Conservation (phyloP, 805 yeast species). For the Saccharomyces jurei region DNA sequence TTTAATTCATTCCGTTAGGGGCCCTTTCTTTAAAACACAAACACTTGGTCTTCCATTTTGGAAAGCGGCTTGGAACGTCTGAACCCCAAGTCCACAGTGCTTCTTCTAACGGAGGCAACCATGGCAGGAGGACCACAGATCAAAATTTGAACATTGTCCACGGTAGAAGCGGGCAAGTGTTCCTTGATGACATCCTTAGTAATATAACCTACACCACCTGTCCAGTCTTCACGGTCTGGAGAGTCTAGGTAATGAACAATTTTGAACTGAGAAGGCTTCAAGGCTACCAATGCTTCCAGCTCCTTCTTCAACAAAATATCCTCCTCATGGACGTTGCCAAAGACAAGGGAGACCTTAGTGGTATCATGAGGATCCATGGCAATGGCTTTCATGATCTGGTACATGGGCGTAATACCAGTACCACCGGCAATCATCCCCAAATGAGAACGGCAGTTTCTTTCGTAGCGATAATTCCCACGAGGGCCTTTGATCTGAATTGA, state of each 20-base stretch:
- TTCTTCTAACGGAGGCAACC: constrained; percentile 77
- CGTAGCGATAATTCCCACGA: constrained; percentile 77
- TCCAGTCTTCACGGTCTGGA: constrained; percentile 50
- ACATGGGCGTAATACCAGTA: constrained; percentile 95
- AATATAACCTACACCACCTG: constrained; percentile 70
- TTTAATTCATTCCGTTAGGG: neutral
- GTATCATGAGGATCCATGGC: constrained; percentile 67
- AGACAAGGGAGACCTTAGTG: constrained; percentile 66
- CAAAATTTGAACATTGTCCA: constrained; percentile 48
- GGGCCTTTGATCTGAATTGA: constrained; percentile 78
- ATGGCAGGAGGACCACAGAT: constrained; percentile 93
- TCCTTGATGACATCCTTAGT: constrained; percentile 59
- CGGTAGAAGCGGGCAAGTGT: constrained; percentile 51
- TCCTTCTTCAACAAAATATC: constrained; percentile 79
- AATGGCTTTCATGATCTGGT: constrained; percentile 79
- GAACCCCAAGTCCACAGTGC: constrained; percentile 65
- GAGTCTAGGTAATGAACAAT: constrained; percentile 70
- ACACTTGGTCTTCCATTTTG: constrained; percentile 83
- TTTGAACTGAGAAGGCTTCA: constrained; percentile 51
- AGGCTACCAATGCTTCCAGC: constrained; percentile 54
- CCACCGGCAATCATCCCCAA: constrained; percentile 95
- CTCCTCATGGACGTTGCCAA: constrained; percentile 71
- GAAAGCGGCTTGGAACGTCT: constrained; percentile 82
- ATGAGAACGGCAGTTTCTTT: constrained; percentile 64
- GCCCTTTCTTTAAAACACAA: constrained; percentile 50